Evolutionary conservation across 2,329 filamentous ascomycete species (phyloP).

Genomic region (Aureobasidium zeae): DNA sequence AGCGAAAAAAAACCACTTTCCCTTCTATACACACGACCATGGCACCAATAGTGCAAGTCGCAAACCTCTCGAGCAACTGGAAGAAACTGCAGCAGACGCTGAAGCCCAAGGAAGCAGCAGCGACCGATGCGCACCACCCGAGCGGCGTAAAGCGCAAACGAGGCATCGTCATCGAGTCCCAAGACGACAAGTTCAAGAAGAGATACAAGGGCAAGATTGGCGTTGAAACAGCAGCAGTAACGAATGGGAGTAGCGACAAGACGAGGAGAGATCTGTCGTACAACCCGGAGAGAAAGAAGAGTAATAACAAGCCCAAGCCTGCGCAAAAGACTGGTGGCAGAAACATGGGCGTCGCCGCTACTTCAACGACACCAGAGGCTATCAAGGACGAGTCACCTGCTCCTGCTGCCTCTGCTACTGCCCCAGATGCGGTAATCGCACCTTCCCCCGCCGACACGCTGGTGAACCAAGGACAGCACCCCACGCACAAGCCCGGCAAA

Average conservation of each 20-base stretch:
- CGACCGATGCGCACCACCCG: conserved; percentile 19
- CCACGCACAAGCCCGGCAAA: conserved; percentile 65
- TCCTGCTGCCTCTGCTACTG: conserved; percentile 49
- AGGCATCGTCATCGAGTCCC: conserved; percentile 20
- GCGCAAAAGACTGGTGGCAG: conserved; percentile 1
- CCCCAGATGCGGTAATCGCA: conserved; percentile 56
- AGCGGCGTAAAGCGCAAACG: conserved; percentile 29
- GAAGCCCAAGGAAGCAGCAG: conserved; percentile 24
- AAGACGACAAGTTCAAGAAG: conserved; percentile 17
- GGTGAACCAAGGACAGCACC: conserved; percentile 36
- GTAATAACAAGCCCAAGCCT: conserved; percentile 20
- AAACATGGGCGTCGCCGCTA: conserved; percentile 44
- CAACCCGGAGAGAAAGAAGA: too few relatives aligned
- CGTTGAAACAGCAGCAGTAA: conserved; percentile 16
- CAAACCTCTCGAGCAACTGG: conserved; percentile 54
- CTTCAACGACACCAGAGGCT: too few relatives aligned
- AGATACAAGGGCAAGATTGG: conserved; percentile 12
- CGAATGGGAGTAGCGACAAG: conserved; percentile 19
- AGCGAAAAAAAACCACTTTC: too few relatives aligned
- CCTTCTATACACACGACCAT: too few relatives aligned
- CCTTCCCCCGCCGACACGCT: conserved; percentile 38
- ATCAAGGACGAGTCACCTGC: conserved; percentile 29
- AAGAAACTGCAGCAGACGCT: conserved; percentile 61
- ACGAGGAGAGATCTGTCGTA: too few relatives aligned
- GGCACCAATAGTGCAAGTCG: conserved; percentile 23